Conservation (phyloP, 106 monocot species). For the Iris macrosiphon region DNA sequence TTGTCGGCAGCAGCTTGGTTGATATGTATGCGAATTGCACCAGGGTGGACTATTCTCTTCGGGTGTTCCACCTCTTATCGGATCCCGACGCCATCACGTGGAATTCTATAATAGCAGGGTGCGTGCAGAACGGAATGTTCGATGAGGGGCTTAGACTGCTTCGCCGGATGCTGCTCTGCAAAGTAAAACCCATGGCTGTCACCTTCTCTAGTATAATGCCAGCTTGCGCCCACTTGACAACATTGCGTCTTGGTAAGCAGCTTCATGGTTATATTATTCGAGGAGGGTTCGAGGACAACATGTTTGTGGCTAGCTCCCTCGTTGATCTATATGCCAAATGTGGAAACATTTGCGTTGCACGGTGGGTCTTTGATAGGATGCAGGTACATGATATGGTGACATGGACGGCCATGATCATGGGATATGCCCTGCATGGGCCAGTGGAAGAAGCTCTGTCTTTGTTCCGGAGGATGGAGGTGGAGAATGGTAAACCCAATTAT, state of each 20-base stretch:
- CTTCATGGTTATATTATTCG: conserved; percentile 52
- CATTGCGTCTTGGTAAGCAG: conserved; percentile 55
- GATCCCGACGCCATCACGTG: conserved; percentile 49
- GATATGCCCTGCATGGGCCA: conserved; percentile 80
- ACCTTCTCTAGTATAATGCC: conserved; percentile 70
- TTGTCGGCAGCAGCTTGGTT: conserved; percentile 71
- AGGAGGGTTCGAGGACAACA: conserved; percentile 28
- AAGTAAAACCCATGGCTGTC: conserved; percentile 44
- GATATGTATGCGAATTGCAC: conserved; percentile 90
- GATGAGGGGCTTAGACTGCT: conserved; percentile 67
- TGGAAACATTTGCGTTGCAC: conserved; percentile 41
- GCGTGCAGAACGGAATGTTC: conserved; percentile 70
- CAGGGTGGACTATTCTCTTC: conserved; percentile 30
- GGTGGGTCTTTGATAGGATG: conserved; percentile 50
- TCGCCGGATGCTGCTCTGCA: conserved; percentile 33
- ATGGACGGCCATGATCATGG: conserved; percentile 91
- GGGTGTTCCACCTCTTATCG: conserved; percentile 36
- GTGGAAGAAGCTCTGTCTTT: conserved; percentile 49
- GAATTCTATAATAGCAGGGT: conserved; percentile 81
- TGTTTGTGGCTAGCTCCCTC: conserved; percentile 51
- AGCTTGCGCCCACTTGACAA: conserved; percentile 54
- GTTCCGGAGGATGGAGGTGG: conserved; percentile 53
- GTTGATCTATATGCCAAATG: conserved; percentile 82
- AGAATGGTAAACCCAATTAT: conserved; percentile 49
- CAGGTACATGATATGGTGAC: conserved; percentile 37